Evolutionary conservation across 129 eudicot genomes (phyloP), one percentile per base, ranked within the genome.

Genomic region (Pulicaria dysenterica): DNA sequence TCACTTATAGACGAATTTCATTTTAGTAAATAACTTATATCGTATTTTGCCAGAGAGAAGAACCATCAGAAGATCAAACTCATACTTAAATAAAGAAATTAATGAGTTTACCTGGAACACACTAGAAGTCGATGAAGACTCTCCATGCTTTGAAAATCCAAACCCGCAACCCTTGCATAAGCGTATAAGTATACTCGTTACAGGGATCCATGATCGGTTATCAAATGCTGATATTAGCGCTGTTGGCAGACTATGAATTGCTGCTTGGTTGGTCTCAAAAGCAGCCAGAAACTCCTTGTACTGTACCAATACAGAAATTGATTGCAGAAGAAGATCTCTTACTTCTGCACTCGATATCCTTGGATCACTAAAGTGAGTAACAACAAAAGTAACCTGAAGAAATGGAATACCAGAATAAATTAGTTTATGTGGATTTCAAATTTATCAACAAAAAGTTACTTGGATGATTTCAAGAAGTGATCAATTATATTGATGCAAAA

Each of bases 181-280:
- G 41, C 93, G 85, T 51, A 94, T 79, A 75, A 94, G 84, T 72
- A 94, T 84, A 81, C 83, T 94, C 17, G 98, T 94, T 55, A 94
- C 97, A 45, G 96, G 93, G 55, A 94, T 90, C 96, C 98, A 94
- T 62, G 97, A 85, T 64, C 98, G 79, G 78, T 94, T 90, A 79
- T 94, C 98, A 84, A 94, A 94, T 49, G 97, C 93, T 69, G 96
- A 84, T 66, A 94, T 72, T 67, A 94, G 85, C 68, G 98, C 88
- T 79, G 80, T 84, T 39, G 98, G 98, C 70, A 94, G 58, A 68
- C 77, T 80, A 7, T 43, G 79, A 69, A 80, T 90, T 66, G 98
- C 98, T 67, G 98, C 91, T 84, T 82, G 86, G 81, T 94, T 94
- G 70, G 79, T 84, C 82, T 90, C 98, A 75, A 94, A 94, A 65